Conservation (phyloP, 2,329 filamentous ascomycete genomes). For the Exophiala sp. region DNA sequence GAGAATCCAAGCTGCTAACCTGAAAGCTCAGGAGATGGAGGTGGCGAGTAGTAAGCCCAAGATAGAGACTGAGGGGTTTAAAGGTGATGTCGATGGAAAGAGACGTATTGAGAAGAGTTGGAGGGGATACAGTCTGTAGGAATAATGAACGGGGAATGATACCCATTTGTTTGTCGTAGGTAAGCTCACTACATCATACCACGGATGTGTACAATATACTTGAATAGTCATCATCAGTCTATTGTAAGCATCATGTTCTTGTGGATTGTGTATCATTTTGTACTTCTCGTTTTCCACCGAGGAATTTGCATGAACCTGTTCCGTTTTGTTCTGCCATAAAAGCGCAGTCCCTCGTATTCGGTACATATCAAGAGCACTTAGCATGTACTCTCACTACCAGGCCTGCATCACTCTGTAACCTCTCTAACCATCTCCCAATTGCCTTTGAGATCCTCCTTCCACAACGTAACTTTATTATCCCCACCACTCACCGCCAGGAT, state of each 20-base stretch:
- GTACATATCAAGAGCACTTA: too few relatives aligned
- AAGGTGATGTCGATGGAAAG: slow-evolving; percentile 20
- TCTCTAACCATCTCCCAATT: slow-evolving; percentile 98
- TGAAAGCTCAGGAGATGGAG: slow-evolving; percentile 13
- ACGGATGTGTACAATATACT: neutral
- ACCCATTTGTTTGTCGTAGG: neutral
- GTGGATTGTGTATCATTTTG: too few relatives aligned
- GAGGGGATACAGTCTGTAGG: slow-evolving; percentile 17
- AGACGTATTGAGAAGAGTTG: slow-evolving; percentile 21
- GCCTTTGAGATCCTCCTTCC: slow-evolving; percentile 96
- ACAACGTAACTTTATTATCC: slow-evolving; percentile 95
- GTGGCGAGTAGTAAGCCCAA: slow-evolving; percentile 2
- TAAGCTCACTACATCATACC: neutral
- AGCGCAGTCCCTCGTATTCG: too few relatives aligned
- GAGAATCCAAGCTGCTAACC: slow-evolving; percentile 42
- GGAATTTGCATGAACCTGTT: too few relatives aligned
- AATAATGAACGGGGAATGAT: neutral
- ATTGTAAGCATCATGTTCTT: too few relatives aligned
- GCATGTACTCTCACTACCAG: too few relatives aligned
- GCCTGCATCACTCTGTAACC: slow-evolving; percentile 69
- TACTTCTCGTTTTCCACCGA: too few relatives aligned
- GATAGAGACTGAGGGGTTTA: slow-evolving; percentile 11
- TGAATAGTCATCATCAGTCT: too few relatives aligned
- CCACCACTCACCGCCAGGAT: slow-evolving; percentile 89
- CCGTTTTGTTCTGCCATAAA: too few relatives aligned